These are phyloP conservation scores for Sugiyamaella novakii DNA, from an alignment of 1,139 yeast genomes.

Conservation along the genomic window DNA sequence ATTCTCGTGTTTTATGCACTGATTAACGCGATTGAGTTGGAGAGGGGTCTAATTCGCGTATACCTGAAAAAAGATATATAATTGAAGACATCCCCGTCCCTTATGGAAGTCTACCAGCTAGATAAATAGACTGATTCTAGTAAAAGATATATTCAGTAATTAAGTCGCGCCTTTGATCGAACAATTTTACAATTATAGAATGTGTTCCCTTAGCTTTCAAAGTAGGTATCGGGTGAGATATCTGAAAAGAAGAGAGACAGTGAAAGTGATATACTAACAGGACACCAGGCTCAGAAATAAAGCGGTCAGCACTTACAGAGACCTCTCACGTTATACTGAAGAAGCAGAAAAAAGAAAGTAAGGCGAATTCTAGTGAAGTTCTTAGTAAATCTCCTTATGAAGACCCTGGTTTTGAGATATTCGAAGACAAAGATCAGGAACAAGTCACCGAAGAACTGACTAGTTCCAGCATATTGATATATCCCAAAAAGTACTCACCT, in stretches of 20 bases:
- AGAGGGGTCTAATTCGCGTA: constrained; percentile 7
- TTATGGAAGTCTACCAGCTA: too few species aligned
- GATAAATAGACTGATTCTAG: too few species aligned
- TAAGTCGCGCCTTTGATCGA: too few species aligned
- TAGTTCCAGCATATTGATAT: too few species aligned
- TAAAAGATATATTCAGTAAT: too few species aligned
- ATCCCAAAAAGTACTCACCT: too few species aligned
- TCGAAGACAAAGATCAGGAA: too few species aligned
- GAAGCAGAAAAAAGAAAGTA: not conserved
- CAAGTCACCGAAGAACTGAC: too few species aligned
- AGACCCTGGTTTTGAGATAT: not conserved
- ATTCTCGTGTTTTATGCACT: constrained; percentile 12
- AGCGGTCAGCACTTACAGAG: not conserved
- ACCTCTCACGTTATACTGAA: too few species aligned
- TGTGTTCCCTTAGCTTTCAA: not conserved
- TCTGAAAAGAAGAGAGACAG: too few species aligned
- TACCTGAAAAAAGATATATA: constrained; percentile 1
- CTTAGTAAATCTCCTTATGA: not conserved
- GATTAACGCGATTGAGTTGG: constrained; percentile 8
- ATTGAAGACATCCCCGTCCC: not conserved
- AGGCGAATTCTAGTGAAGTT: too few species aligned
- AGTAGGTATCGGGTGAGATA: not conserved
- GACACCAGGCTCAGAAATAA: not conserved
- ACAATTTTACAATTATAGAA: too few species aligned
- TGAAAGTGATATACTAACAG: not conserved